Conservation (phyloP, 2,329 filamentous ascomycete genomes). For the Akanthomyces muscarius region DNA sequence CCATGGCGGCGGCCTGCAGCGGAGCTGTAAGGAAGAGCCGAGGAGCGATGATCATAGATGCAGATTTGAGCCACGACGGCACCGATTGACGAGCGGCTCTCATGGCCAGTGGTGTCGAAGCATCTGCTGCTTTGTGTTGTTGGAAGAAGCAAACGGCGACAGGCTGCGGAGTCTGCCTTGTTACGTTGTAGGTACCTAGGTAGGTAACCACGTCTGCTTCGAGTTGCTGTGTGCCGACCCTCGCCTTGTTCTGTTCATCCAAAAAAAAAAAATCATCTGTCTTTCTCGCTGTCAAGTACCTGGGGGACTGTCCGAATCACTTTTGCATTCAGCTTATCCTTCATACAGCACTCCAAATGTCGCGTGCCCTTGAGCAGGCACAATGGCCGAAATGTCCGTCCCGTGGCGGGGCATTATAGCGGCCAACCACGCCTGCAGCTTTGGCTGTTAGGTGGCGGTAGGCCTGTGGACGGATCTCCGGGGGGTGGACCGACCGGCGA, state of each 20-base stretch:
- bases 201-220: no score
- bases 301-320: background rate
- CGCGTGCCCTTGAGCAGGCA: background rate
- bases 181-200: no score
- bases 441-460: background rate
- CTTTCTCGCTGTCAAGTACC: background rate
- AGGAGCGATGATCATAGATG: background rate
- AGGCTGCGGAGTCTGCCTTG: background rate
- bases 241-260: background rate
- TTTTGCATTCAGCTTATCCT: background rate
- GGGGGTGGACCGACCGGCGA: background rate
- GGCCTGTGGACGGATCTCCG: background rate
- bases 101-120: background rate
- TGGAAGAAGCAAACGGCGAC: background rate
- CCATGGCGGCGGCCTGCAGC: no score
- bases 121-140: background rate
- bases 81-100: background rate
- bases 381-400: conserved; percentile 16
- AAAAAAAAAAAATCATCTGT: no score
- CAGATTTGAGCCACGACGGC: background rate
- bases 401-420: background rate
- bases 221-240: no score
- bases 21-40: background rate
- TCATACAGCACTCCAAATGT: background rate
- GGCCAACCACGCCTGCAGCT: background rate